A percentile compares a stretch with the other conserved stretches of the same genome.
Conservation (phyloP, 2,329 filamentous ascomycete genomes). For the Hyphodiscus sp. region DNA sequence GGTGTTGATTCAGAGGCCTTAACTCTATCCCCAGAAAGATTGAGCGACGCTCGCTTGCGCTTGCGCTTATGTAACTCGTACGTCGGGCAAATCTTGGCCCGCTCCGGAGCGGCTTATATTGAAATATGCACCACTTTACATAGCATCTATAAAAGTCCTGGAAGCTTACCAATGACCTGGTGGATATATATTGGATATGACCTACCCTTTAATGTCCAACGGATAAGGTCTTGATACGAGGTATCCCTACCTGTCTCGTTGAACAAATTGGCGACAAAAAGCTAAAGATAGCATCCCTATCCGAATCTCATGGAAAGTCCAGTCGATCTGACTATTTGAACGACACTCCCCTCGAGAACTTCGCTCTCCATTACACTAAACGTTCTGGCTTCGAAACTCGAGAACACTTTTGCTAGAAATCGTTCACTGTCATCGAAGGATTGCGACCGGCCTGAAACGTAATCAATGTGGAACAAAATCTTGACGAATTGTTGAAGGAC, state of each 20-base stretch:
- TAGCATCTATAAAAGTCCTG: background rate
- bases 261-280: background rate
- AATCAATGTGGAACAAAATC: background rate
- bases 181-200: background rate
- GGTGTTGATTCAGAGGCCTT: background rate
- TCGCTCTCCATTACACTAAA: no score
- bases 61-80: background rate
- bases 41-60: background rate
- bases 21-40: no score
- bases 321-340: no score
- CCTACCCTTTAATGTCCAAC: background rate
- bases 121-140: background rate
- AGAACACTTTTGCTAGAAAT: no score
- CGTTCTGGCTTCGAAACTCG: no score
- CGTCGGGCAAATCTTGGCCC: background rate
- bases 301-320: no score
- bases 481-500: background rate
- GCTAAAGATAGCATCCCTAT: background rate
- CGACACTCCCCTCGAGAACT: no score
- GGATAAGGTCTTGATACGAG: background rate
- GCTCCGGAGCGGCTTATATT: background rate
- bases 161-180: background rate
- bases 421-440: no score
- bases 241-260: background rate
- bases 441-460: no score